Percentiles rank a stretch among this genome's conserved stretches.
These are phyloP conservation scores for Colletotrichum echinochloae DNA, from an alignment of 2,329 filamentous ascomycete species.

Conservation along the genomic window DNA sequence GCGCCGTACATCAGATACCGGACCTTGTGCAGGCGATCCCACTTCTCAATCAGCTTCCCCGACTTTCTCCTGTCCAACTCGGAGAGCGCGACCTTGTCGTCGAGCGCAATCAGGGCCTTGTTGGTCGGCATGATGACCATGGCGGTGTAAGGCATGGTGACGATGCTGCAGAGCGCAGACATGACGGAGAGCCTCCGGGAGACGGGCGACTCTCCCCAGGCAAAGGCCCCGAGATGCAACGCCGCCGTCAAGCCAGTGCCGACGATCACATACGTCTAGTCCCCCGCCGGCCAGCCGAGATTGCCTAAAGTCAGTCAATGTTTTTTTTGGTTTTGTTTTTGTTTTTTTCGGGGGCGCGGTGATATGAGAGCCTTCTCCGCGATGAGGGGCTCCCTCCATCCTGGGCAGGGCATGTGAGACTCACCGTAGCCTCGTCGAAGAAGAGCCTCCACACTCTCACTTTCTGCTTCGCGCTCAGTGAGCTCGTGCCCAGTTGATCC, in stretches of 20 bases:
- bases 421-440: slow-evolving; percentile 9
- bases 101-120: slow-evolving; percentile 7
- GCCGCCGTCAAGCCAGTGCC: slow-evolving; percentile 11
- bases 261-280: background rate
- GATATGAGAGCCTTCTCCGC: background rate
- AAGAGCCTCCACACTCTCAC: slow-evolving; percentile 18
- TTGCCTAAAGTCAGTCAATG: background rate
- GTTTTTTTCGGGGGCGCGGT: background rate
- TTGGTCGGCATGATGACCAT: slow-evolving; percentile 11
- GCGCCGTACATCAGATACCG: slow-evolving; percentile 1
- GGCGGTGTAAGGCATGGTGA: background rate
- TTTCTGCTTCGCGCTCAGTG: slow-evolving; percentile 16
- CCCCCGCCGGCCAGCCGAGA: background rate
- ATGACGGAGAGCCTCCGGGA: slow-evolving; percentile 12
- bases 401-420: background rate
- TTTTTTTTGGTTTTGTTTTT: background rate
- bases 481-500: slow-evolving; percentile 14
- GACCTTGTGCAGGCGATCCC: slow-evolving; percentile 13
- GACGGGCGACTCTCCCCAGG: background rate
- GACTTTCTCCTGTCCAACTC: slow-evolving; percentile 15
- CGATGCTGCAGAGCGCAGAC: slow-evolving; percentile 5
- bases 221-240: slow-evolving; percentile 10
- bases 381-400: background rate
- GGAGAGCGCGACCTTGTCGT: slow-evolving; percentile 19
- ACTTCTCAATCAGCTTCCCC: slow-evolving; percentile 14